These are phyloP conservation scores for Neurospora sp. DNA, from an alignment of 495 filamentous ascomycete genomes.

Conservation along the genomic window DNA sequence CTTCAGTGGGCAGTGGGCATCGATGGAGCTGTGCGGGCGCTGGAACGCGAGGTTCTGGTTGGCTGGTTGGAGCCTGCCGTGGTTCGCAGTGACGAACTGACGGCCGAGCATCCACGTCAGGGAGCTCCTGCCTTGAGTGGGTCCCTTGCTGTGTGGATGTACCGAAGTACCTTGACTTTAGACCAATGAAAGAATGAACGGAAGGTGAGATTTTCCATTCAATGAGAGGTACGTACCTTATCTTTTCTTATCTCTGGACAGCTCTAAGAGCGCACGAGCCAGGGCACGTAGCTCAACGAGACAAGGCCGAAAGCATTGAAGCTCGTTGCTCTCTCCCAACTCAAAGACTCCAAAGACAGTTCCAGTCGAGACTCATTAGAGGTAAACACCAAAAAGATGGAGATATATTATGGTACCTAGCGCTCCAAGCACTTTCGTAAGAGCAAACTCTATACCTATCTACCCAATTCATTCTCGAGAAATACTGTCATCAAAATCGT, in stretches of 20 bases:
- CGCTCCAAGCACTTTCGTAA: background rate
- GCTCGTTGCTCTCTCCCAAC: background rate
- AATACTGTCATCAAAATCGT: background rate
- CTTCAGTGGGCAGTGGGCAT: background rate
- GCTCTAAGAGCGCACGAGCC: background rate
- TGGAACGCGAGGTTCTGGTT: background rate
- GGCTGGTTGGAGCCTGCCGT: background rate
- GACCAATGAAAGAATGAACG: background rate
- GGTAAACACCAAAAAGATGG: background rate
- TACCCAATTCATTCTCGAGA: background rate
- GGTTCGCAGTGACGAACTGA: background rate
- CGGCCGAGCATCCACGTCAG: constrained; percentile 20
- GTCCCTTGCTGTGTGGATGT: background rate
- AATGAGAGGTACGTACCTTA: background rate
- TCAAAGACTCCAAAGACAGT: background rate
- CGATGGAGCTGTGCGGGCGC: constrained; percentile 2
- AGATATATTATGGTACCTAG: background rate
- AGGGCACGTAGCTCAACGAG: background rate
- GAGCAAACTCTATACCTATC: background rate
- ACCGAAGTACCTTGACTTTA: background rate
- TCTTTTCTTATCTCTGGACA: background rate
- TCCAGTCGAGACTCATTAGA: background rate
- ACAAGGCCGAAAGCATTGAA: background rate
- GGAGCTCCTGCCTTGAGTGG: constrained; percentile 25
- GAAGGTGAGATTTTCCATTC: background rate